Evolutionary conservation across 2,329 filamentous ascomycete genomes (phyloP).

Genomic region (Cytospora paraplurivora): DNA sequence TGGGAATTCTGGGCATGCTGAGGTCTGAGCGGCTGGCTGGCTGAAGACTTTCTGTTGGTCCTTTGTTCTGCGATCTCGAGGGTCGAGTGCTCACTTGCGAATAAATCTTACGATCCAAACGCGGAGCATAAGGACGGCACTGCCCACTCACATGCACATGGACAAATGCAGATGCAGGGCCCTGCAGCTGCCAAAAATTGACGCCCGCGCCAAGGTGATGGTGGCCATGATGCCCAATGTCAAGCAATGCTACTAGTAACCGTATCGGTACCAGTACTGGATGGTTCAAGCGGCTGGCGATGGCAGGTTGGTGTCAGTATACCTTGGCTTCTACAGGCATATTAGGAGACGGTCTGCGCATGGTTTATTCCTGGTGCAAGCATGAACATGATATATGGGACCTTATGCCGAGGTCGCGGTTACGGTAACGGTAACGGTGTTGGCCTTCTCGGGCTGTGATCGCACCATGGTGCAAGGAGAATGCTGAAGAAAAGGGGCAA

Average conservation of each 20-base stretch:
- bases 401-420: not conserved
- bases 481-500: not conserved
- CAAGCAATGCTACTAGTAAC: not conserved
- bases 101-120: not conserved
- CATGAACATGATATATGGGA: not conserved
- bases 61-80: slow-evolving; percentile 1
- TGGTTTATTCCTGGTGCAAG: not conserved
- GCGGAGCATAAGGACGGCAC: slow-evolving; percentile 14
- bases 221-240: not conserved
- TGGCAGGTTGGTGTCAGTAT: not conserved
- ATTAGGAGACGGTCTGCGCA: not conserved
- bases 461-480: not conserved
- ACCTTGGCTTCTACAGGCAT: not conserved
- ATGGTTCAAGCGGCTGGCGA: not conserved
- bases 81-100: not conserved
- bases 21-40: not conserved
- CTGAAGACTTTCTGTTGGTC: not conserved
- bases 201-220: not conserved
- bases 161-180: not conserved
- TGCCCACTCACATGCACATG: not conserved
- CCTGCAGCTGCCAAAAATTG: not conserved
- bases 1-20: not conserved
- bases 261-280: not conserved
- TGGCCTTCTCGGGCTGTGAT: not conserved
- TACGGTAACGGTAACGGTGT: not conserved